These are phyloP conservation scores for Hypoxylon rickii DNA, from an alignment of 495 filamentous ascomycete species.

Conservation along the genomic window DNA sequence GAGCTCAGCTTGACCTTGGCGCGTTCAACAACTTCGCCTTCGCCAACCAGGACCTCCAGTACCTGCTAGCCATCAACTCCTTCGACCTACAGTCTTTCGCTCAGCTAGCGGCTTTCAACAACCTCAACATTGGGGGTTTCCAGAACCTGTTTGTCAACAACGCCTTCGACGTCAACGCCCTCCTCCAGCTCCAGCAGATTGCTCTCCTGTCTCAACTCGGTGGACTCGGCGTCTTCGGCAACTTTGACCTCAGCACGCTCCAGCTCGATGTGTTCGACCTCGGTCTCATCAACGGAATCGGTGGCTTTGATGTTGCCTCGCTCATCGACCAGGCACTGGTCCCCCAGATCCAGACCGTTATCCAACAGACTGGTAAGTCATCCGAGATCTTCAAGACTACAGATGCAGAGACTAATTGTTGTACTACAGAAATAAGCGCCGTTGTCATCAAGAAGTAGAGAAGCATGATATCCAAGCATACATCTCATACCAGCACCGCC, in stretches of 20 bases:
- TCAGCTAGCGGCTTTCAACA: slow-evolving; percentile 46
- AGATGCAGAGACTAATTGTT: not conserved
- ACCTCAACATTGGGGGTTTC: slow-evolving; percentile 47
- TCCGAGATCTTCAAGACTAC: not conserved
- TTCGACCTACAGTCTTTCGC: slow-evolving; percentile 47
- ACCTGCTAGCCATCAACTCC: slow-evolving; percentile 51
- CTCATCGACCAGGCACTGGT: slow-evolving; percentile 43
- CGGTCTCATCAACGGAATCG: slow-evolving; percentile 45
- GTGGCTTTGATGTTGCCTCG: slow-evolving; percentile 43
- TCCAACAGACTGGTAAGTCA: slow-evolving; percentile 35
- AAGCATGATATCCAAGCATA: not conserved
- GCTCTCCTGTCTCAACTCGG: slow-evolving; percentile 47
- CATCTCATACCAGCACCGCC: slow-evolving; percentile 11
- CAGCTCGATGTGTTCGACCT: slow-evolving; percentile 47
- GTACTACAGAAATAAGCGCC: slow-evolving; percentile 20
- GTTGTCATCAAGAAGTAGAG: slow-evolving; percentile 29
- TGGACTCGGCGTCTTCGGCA: slow-evolving; percentile 49
- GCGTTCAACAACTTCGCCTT: slow-evolving; percentile 48
- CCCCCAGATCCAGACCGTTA: slow-evolving; percentile 46
- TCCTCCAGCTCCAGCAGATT: slow-evolving; percentile 52
- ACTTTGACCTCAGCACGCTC: slow-evolving; percentile 49
- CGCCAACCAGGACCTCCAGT: slow-evolving; percentile 51
- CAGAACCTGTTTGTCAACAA: slow-evolving; percentile 43
- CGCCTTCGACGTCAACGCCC: slow-evolving; percentile 43
- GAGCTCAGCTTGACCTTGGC: slow-evolving; percentile 40